These are phyloP conservation scores for Cyberlindnera meyerae DNA, from an alignment of 805 yeast genomes.

Conservation along the genomic window DNA sequence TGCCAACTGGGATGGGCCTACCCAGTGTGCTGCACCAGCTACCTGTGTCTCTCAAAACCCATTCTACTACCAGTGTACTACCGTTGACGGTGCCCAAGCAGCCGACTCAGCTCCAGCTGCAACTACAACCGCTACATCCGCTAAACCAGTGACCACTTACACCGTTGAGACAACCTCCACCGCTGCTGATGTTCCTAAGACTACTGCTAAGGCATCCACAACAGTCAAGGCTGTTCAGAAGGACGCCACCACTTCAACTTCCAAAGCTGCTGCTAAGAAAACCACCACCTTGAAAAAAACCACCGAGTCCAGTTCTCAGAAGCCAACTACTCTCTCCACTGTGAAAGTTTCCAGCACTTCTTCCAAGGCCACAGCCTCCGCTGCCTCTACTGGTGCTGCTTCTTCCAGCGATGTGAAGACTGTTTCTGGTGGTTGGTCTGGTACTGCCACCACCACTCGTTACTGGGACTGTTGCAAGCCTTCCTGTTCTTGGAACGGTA, in stretches of 20 bases:
- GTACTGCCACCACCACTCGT: conserved; percentile 11
- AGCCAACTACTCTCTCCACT: not conserved
- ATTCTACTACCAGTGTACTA: conserved; percentile 9
- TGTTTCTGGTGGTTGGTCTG: conserved; percentile 11
- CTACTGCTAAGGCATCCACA: not conserved
- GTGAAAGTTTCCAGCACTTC: too few relatives aligned
- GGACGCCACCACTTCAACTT: too few relatives aligned
- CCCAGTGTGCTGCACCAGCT: conserved; percentile 22
- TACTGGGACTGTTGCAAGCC: conserved; percentile 16
- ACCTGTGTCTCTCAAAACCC: conserved; percentile 22
- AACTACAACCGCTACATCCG: too few relatives aligned
- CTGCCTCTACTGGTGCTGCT: conserved; percentile 5
- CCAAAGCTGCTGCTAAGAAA: too few relatives aligned
- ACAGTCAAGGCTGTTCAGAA: not conserved
- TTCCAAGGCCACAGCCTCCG: conserved; percentile 1
- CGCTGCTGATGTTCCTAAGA: not conserved
- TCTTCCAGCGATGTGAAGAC: conserved; percentile 1
- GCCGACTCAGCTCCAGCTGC: too few relatives aligned
- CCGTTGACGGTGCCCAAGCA: conserved; percentile 2
- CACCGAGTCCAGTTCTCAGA: not conserved
- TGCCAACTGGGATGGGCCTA: conserved; percentile 6
- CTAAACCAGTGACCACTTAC: too few relatives aligned
- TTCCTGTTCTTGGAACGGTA: conserved; percentile 13
- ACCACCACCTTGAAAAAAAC: not conserved
- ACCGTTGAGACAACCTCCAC: too few relatives aligned